phyloP scores from a whole-genome alignment of 257 asterid genomes.

The Ocimum tenuiflorum region DNA sequence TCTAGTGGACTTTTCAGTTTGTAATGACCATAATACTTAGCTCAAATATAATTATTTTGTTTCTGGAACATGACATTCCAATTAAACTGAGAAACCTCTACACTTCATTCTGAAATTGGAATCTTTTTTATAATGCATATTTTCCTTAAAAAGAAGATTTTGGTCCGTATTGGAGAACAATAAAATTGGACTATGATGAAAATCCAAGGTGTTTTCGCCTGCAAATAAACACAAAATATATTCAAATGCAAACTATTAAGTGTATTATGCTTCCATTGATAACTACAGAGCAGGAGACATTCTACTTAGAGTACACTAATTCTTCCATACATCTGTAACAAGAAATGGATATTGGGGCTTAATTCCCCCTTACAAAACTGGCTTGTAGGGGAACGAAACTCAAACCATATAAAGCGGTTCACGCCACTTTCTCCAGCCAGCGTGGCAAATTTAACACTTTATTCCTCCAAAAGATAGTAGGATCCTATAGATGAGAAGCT shows the following conservation, averaged over 20 bases:
- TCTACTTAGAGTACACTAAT: neutral
- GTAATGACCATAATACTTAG: neutral
- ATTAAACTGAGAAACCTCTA: neutral
- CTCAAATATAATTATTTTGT: neutral
- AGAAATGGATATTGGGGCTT: too few species aligned
- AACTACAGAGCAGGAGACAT: neutral
- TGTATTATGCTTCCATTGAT: neutral
- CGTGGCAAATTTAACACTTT: too few species aligned
- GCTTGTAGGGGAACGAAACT: too few species aligned
- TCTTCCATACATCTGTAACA: neutral
- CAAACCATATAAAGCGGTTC: too few species aligned
- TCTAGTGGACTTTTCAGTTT: neutral
- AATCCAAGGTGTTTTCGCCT: neutral
- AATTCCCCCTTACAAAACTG: too few species aligned
- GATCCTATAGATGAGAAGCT: slow-evolving; percentile 8
- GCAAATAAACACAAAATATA: neutral
- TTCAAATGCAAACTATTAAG: neutral
- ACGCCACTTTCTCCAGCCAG: too few species aligned
- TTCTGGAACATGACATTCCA: neutral
- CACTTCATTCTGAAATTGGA: neutral
- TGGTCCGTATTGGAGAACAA: neutral
- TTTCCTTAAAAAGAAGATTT: too few species aligned
- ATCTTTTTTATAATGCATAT: neutral
- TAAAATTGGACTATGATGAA: neutral
- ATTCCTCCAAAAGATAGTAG: slow-evolving; percentile 31